Evolutionary conservation across 2,329 filamentous ascomycete species (phyloP), one percentile per base, ranked within the genome.

Genomic region (Pyrenochaeta sp.): DNA sequence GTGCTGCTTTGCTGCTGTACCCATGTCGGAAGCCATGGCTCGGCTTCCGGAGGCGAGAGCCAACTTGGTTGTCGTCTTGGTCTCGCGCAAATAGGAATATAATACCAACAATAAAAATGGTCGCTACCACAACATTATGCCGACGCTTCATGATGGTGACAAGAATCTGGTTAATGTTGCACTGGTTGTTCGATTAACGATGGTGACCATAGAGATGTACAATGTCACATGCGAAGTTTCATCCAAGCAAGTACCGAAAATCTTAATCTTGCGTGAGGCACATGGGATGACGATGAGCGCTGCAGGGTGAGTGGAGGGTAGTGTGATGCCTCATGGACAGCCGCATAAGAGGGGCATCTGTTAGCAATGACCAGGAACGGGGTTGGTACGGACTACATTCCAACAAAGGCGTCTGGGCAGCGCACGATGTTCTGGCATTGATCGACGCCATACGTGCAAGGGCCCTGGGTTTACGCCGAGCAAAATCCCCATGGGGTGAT

Each of bases 401-500:
- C 23, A 5, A 27, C 23, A 4, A 5, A 9, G 9, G 23, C 23
- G 23, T 39, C n/a, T 30, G 10, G 27, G 23, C n/a, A 29, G 23
- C 10, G 18, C 10, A 42, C 21, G n/a, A 14, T 11, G n/a, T 14
- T 10, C 4, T 17, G 4, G 11, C 23, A 23, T 42, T 29, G 40
- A 42, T 42, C 40, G 4, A 14, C n/a, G 23, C 15, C 15, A 42
- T 12, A 30, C 10, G 39, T 45, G 23, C 23, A 27, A 49, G 18
- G 52, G 51, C 32, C 35, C 43, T 37, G 15, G 33, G 41, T 52
- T 42, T 14, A 15, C 52, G 37, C 54, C 20, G 27, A 54, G 45
- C 4, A 18, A 37, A 39, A 18, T 27, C 41, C 49, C 54, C 53
- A 53, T 53, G 45, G 49, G 50, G 57, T 46, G 33, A 21, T 10